Base-by-base conservation (phyloP, 257 asterid genomes). In the Solanum chiquidenum region DNA sequence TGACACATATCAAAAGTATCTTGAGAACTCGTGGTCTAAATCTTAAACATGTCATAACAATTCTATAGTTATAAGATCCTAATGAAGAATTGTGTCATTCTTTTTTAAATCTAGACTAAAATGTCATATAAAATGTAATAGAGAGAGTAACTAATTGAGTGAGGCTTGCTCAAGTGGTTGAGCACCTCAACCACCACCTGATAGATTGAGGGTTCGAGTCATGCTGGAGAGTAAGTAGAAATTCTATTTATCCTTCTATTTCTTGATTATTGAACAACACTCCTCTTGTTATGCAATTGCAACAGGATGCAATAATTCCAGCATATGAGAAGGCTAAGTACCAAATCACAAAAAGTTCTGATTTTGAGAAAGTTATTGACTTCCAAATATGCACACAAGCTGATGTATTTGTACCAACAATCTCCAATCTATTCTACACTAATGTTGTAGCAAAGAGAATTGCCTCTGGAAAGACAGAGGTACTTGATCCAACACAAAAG, bases 361-460 rank as follows among this genome's bases (percentile, higher is more conserved):
- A 89, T 5, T 91, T 89, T 20, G 93, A 92, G 35, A 91, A 92
- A 76, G 77, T 90, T 9, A 88, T 95, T 9, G 98, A 95, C 91
- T 91, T 88, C 46, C 72, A 87, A 83, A 62, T 94, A 37, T 94
- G 95, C 83, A 12, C 82, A 1, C 55, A 90, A 42, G 92, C 94
- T 6, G 94, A 94, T 12, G 91, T 90, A 3, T 93, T 94, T 60
- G 90, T 94, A 3, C 90, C 97, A 12, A 88, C 92, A 0, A 7
- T 58, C 6, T 80, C 33, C 12, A 87, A 91, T 86, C 77, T 92
- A 12, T 95, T 95, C 62, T 94, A 95, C 29, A 76, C 90, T 1
- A 87, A 88, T 13, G 91, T 95, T 44, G 91, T 89, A 68, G 98
- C 93, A 75, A 84, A 86, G 49, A 93, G 94, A 84, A 94, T 95